Evolutionary conservation across 352 stramenopile genomes (phyloP).

Genomic region (Pythium utonaiense): DNA sequence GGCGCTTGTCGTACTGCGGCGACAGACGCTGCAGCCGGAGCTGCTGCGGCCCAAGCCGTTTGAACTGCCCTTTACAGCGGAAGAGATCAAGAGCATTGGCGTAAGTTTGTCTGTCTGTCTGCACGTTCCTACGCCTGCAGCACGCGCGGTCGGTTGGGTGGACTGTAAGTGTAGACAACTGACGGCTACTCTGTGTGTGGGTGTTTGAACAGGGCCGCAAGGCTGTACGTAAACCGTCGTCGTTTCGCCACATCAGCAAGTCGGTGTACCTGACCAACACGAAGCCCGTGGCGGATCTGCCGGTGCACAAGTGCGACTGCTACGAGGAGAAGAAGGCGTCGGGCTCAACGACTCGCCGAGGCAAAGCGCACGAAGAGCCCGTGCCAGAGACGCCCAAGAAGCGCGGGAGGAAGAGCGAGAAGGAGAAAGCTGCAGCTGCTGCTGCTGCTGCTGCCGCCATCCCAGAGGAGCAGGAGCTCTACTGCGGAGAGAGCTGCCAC

Average conservation of each 20-base stretch:
- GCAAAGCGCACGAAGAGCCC: background rate
- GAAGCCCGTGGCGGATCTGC: slow-evolving; percentile 46
- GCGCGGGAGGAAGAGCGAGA: slow-evolving; percentile 3
- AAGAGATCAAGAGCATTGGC: slow-evolving; percentile 28
- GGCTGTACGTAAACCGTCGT: slow-evolving; percentile 43
- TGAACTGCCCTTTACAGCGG: slow-evolving; percentile 25
- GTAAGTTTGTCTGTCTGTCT: no score
- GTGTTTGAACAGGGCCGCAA: slow-evolving; percentile 35
- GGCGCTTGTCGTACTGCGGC: slow-evolving; percentile 15
- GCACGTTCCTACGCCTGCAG: no score
- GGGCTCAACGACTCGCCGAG: slow-evolving; percentile 37
- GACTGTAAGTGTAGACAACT: no score
- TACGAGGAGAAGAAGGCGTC: slow-evolving; percentile 38
- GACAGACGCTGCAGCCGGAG: slow-evolving; percentile 7
- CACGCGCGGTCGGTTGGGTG: no score
- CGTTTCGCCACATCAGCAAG: slow-evolving; percentile 63
- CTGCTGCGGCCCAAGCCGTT: slow-evolving; percentile 7
- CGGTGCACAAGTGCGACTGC: slow-evolving; percentile 78
- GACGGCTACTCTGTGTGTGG: background rate
- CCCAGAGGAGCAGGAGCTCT: slow-evolving; percentile 9
- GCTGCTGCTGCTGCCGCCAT: background rate
- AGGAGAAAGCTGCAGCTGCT: background rate
- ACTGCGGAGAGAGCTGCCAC: slow-evolving; percentile 72
- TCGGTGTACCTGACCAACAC: slow-evolving; percentile 72
- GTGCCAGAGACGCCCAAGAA: slow-evolving; percentile 1